A percentile compares a stretch with the other conserved stretches of the same genome.
These are phyloP conservation scores for Purpureocillium lavendulum DNA, from an alignment of 2,329 filamentous ascomycete genomes.

Conservation along the genomic window DNA sequence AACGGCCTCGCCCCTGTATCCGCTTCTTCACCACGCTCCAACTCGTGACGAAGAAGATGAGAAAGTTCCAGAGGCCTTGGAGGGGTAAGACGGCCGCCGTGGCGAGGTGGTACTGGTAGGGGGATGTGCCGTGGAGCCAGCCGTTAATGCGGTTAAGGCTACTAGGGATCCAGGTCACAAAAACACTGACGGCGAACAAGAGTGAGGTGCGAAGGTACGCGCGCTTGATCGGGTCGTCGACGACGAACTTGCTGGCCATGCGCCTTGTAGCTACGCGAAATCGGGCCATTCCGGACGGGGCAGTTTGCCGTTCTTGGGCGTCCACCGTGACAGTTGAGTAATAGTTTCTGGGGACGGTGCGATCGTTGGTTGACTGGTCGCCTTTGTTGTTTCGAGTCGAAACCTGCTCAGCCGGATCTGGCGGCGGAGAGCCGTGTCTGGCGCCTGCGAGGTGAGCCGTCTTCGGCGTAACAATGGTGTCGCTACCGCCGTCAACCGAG, in stretches of 20 bases:
- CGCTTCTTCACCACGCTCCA: slow-evolving; percentile 21
- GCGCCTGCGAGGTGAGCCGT: slow-evolving; percentile 9
- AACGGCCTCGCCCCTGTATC: slow-evolving; percentile 1
- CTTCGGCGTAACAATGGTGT: slow-evolving; percentile 14
- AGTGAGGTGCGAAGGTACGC: slow-evolving; percentile 54
- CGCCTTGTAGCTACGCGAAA: slow-evolving; percentile 20
- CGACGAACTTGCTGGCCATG: slow-evolving; percentile 20
- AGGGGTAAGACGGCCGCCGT: slow-evolving; percentile 66
- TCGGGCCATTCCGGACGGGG: slow-evolving; percentile 7
- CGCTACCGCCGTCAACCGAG: background rate
- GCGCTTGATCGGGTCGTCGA: slow-evolving; percentile 48
- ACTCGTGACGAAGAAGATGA: slow-evolving; percentile 67
- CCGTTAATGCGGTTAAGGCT: slow-evolving; percentile 68
- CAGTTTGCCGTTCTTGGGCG: slow-evolving; percentile 1
- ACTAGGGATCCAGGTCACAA: slow-evolving; percentile 57
- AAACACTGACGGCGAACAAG: slow-evolving; percentile 51
- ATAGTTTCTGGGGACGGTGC: slow-evolving; percentile 7
- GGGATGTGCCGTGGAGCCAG: slow-evolving; percentile 43
- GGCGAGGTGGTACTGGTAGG: slow-evolving; percentile 59
- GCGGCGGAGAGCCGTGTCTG: too few relatives aligned
- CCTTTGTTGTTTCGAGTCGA: too few relatives aligned
- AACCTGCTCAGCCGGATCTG: too few relatives aligned
- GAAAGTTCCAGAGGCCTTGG: slow-evolving; percentile 73
- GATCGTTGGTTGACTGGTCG: too few relatives aligned
- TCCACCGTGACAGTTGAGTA: slow-evolving; percentile 23